Conservation (phyloP, 768 basidiomycete genomes). For the Suillus decipiens region DNA sequence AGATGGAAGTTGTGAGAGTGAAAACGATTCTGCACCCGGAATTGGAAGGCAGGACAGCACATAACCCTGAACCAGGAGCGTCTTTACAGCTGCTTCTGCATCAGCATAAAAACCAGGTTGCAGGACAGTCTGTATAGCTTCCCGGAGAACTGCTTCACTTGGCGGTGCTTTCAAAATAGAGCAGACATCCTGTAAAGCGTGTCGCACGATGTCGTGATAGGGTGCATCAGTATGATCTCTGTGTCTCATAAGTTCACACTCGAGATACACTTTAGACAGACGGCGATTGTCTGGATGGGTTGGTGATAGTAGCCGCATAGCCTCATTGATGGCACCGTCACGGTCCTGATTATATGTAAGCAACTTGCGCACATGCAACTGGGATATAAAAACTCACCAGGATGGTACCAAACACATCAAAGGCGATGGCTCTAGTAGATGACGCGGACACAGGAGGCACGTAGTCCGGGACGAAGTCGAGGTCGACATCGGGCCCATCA, state of each 20-base stretch:
- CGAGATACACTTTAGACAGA: too few relatives aligned
- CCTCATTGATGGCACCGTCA: too few relatives aligned
- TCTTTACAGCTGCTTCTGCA: background rate
- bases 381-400: too few relatives aligned
- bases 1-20: background rate
- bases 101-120: constrained; percentile 1
- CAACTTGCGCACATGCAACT: too few relatives aligned
- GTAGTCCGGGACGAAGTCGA: too few relatives aligned
- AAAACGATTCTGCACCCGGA: background rate
- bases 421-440: too few relatives aligned
- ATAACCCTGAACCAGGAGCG: constrained; percentile 1
- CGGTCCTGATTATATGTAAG: too few relatives aligned
- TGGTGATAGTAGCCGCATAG: too few relatives aligned
- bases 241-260: background rate
- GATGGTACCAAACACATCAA: too few relatives aligned
- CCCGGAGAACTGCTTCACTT: background rate
- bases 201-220: background rate
- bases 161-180: background rate
- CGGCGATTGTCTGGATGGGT: too few relatives aligned
- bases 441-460: too few relatives aligned
- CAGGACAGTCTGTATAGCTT: background rate
- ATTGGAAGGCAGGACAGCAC: background rate
- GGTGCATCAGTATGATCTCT: background rate
- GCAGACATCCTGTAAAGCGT: background rate
- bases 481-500: too few relatives aligned